A percentile compares a stretch with the other conserved stretches of the same genome.
Conservation (phyloP, 2,329 filamentous ascomycete genomes). For the Pyrenophora seminiperda region DNA sequence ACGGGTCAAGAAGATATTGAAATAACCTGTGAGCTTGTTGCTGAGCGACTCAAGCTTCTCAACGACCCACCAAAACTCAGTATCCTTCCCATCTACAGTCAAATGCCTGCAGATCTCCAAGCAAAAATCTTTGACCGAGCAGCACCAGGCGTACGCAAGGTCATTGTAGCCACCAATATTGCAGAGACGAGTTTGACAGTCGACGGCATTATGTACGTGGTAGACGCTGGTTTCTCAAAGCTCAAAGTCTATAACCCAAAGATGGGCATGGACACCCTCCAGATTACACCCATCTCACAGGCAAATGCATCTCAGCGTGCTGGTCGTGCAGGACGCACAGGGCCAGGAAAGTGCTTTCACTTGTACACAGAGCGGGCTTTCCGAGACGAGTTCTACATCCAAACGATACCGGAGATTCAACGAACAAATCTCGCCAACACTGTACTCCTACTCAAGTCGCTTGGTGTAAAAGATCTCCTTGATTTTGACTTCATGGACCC, state of each 20-base stretch:
- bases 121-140: conserved; percentile 97
- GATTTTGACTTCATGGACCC: conserved; percentile 99
- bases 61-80: conserved; percentile 95
- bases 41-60: conserved; percentile 82
- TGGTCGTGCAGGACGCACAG: conserved; percentile 90
- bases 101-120: conserved; percentile 98
- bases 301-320: conserved; percentile 94
- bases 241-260: conserved; percentile 98
- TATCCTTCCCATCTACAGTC: conserved; percentile 97
- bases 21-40: conserved; percentile 89
- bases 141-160: conserved; percentile 87
- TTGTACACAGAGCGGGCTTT: conserved; percentile 94
- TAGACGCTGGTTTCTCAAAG: conserved; percentile 94
- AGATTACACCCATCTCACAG: conserved; percentile 96
- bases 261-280: conserved; percentile 99
- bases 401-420: conserved; percentile 97
- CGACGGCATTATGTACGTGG: conserved; percentile 98
- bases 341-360: conserved; percentile 92
- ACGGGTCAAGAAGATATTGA: conserved; percentile 99
- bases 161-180: conserved; percentile 98
- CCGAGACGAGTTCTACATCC: conserved; percentile 93
- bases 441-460: conserved; percentile 88
- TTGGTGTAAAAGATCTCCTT: conserved; percentile 90
- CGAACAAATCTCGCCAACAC: conserved; percentile 95
- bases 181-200: conserved; percentile 97